Evolutionary conservation across 164 flowering plant species (phyloP).

Genomic region (Stephania cephalantha): DNA sequence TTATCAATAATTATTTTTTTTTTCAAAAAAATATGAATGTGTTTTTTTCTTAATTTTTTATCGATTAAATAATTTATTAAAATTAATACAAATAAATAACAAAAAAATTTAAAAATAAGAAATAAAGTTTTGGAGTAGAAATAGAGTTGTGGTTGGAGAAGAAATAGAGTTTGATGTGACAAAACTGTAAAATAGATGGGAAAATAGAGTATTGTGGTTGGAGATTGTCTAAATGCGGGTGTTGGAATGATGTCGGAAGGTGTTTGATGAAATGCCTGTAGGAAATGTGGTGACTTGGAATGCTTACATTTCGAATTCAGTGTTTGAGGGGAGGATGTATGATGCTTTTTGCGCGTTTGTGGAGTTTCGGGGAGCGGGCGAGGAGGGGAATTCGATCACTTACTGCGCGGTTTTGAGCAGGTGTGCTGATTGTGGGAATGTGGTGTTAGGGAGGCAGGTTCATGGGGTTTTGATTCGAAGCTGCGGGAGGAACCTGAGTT

Average conservation of each 20-base stretch:
- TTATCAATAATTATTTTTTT: too few relatives aligned
- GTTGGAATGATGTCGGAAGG: too few relatives aligned
- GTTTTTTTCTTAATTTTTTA: too few relatives aligned
- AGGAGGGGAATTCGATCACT: conserved; percentile 55
- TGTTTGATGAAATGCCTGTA: neutral
- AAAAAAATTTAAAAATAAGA: too few relatives aligned
- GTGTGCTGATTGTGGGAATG: conserved; percentile 43
- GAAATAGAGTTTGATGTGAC: conserved; percentile 27
- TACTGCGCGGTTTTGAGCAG: conserved; percentile 80
- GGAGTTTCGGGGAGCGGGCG: conserved; percentile 38
- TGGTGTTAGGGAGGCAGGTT: conserved; percentile 48
- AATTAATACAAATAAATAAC: too few relatives aligned
- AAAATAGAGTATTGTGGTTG: too few relatives aligned
- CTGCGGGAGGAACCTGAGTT: too few relatives aligned
- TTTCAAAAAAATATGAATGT: too few relatives aligned
- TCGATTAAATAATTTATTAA: too few relatives aligned
- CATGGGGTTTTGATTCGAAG: conserved; percentile 34
- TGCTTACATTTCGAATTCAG: conserved; percentile 62
- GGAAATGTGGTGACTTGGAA: conserved; percentile 67
- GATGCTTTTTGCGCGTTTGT: conserved; percentile 44
- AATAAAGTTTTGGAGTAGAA: too few relatives aligned
- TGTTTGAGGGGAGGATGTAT: conserved; percentile 35
- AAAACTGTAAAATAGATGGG: conserved; percentile 62
- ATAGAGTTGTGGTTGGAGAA: too few relatives aligned
- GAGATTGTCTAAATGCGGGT: too few relatives aligned